Evolutionary conservation across 352 stramenopile species (phyloP).

Genomic region (Phytophthora agathidicida): DNA sequence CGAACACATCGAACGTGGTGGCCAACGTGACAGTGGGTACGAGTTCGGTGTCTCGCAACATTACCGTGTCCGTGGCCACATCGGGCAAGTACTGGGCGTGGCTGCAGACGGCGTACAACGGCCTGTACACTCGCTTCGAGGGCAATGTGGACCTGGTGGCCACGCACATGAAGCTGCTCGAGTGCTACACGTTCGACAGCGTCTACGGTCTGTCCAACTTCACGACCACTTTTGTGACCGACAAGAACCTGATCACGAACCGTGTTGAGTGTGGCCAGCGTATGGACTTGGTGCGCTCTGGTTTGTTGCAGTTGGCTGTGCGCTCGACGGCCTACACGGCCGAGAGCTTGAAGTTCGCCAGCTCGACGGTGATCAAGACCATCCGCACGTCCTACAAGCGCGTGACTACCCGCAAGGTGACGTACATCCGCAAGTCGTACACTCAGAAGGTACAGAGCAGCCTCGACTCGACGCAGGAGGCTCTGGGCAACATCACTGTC

Average conservation of each 20-base stretch:
- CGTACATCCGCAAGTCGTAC: conserved; percentile 48
- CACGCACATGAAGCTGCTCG: conserved; percentile 65
- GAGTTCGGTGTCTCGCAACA: conserved; percentile 40
- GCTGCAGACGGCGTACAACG: conserved; percentile 63
- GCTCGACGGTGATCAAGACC: conserved; percentile 44
- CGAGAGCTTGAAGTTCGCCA: conserved; percentile 52
- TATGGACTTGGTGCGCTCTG: conserved; percentile 53
- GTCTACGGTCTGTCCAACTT: conserved; percentile 58
- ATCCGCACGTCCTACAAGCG: conserved; percentile 46
- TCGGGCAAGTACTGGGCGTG: conserved; percentile 70
- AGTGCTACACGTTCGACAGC: conserved; percentile 65
- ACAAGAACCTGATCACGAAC: conserved; percentile 58
- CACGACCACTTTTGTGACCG: conserved; percentile 52
- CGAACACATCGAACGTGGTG: conserved; percentile 40
- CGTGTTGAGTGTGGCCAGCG: conserved; percentile 54
- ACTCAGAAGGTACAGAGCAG: conserved; percentile 34
- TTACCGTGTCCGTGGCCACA: conserved; percentile 52
- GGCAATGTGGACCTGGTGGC: conserved; percentile 66
- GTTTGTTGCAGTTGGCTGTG: conserved; percentile 51
- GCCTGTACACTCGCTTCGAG: conserved; percentile 58
- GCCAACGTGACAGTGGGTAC: conserved; percentile 53
- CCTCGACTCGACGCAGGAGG: conserved; percentile 32
- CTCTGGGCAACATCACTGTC: conserved; percentile 34
- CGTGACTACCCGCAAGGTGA: conserved; percentile 36
- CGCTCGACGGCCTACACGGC: conserved; percentile 49